Evolutionary conservation across 352 stramenopile species (phyloP), one percentile per base, ranked within the genome.

Genomic region (Thalassiosira livingstoniorum): DNA sequence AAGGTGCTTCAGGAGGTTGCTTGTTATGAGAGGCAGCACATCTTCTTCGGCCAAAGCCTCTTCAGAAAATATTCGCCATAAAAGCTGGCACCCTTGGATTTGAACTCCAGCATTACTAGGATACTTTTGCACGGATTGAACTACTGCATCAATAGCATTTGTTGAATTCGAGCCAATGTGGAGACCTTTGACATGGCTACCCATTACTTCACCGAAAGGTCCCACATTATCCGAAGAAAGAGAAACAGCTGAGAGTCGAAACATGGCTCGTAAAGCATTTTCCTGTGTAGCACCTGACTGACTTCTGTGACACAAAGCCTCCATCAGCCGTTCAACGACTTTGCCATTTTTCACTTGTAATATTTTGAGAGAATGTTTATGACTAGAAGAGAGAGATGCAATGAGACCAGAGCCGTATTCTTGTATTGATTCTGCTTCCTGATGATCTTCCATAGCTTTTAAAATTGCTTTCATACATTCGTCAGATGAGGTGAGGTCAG

Each of bases 401-500:
- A 78, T 57, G 4, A 86, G 58, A 55, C 79, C 79, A 63, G 27
- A 78, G 15, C 66, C 79, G 64, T 67, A 75, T 82, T 81, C 79
- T 60, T 86, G 66, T n/a, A 86, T 55, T 32, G 11, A 31, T 29
- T 77, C 53, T 42, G 62, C 70, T 23, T 69, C 45, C 15, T 51
- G 47, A 64, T 86, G 72, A 21, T 18, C 54, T 75, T 81, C 47
- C 79, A 86, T 86, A 2, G 45, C 63, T 23, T 32, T 60, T 21
- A 82, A 62, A 0, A 86, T 64, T 37, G 78, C 32, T 51, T 78
- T 62, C 43, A 79, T 70, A 23, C 54, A 53, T 35, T 80, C 70
- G 21, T 61, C 25, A 68, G 69, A 72, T 27, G 65, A 75, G n/a
- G n/a, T 69, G 11, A 85, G 53, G 37, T 86, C 65, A 34, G 51